Conservation (phyloP, 2,329 filamentous ascomycete species). For the Fusarium sp. region DNA sequence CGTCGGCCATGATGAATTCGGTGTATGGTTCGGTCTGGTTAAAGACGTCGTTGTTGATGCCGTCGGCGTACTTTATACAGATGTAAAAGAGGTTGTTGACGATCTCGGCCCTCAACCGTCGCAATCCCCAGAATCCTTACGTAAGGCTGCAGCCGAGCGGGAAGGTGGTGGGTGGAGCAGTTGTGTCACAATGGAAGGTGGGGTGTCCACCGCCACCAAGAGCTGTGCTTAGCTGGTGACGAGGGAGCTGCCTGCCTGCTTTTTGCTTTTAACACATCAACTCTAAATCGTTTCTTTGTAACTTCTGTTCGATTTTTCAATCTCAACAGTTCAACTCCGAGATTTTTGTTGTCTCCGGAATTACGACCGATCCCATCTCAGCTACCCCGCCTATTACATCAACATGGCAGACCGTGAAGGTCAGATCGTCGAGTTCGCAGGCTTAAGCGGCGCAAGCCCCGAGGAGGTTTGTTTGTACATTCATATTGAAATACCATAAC, state of each 20-base stretch:
- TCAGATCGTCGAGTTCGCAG: conserved; percentile 47
- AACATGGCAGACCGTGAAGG: conserved; percentile 48
- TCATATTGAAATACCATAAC: background rate
- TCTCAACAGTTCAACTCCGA: background rate
- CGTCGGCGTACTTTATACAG: background rate
- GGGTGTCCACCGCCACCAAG: conserved; percentile 41
- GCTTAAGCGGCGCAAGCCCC: conserved; percentile 42
- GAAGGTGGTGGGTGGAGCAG: conserved; percentile 43
- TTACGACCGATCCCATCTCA: background rate
- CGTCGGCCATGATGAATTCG: conserved; percentile 62
- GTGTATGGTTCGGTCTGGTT: too few relatives aligned
- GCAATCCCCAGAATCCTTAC: conserved; percentile 40
- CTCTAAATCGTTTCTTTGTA: background rate
- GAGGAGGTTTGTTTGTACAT: conserved; percentile 41
- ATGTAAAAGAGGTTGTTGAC: conserved; percentile 38
- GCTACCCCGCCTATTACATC: conserved; percentile 40
- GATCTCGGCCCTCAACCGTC: conserved; percentile 29
- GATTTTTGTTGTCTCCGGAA: background rate
- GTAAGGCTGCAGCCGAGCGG: conserved; percentile 40
- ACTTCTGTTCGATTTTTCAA: background rate
- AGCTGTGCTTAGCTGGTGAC: conserved; percentile 46
- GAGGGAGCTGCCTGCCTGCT: conserved; percentile 44
- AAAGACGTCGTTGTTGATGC: background rate
- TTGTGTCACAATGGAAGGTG: conserved; percentile 36
- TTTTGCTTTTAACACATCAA: conserved; percentile 4